phyloP scores from a whole-genome alignment of 345 rosid species.

The Microthlaspi erraticum region DNA sequence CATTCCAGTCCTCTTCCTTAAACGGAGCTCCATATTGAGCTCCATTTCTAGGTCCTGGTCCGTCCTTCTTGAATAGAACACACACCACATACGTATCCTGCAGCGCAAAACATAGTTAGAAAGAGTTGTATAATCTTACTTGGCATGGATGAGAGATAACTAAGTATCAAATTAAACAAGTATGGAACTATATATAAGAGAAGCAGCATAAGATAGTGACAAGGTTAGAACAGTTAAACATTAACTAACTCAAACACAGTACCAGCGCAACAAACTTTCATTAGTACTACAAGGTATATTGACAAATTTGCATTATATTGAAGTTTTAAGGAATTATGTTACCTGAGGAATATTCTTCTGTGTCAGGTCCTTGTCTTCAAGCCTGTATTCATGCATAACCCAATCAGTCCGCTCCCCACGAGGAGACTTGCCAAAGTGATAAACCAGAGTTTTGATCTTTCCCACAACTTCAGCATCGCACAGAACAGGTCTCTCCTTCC shows the following conservation, averaged over 20 bases:
- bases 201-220: no score
- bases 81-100: constrained; percentile 93
- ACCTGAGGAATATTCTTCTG: constrained; percentile 48
- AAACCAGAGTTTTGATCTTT: constrained; percentile 69
- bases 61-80: constrained; percentile 87
- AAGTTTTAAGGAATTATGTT: not conserved
- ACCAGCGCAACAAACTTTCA: no score
- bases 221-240: not conserved
- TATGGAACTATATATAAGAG: not conserved
- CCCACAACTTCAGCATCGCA: constrained; percentile 56
- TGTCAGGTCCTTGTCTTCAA: constrained; percentile 53
- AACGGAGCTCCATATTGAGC: constrained; percentile 98
- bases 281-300: not conserved
- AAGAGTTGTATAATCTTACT: not conserved
- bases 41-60: constrained; percentile 96
- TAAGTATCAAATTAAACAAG: not conserved
- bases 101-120: constrained; percentile 20
- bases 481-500: constrained; percentile 63
- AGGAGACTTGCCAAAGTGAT: constrained; percentile 61
- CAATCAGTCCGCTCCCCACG: constrained; percentile 74
- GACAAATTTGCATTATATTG: not conserved
- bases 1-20: constrained; percentile 89
- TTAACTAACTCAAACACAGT: no score
- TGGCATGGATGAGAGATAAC: not conserved
- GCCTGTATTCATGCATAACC: constrained; percentile 88